phyloP scores from a whole-genome alignment of 768 basidiomycete genomes.

The Boletellus sp. region DNA sequence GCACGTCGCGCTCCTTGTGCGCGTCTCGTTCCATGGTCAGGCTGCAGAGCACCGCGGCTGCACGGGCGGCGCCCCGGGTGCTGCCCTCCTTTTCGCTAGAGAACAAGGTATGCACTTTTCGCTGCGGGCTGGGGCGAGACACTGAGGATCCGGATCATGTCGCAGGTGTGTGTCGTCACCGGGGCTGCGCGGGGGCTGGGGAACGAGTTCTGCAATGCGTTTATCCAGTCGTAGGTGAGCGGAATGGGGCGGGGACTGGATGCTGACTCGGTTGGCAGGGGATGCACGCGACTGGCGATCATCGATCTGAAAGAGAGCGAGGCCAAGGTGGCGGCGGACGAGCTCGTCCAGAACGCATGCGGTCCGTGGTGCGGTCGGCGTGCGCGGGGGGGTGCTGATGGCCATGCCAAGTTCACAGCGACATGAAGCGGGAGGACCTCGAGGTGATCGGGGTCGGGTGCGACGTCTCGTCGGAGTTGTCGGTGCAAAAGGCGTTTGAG shows the following conservation, averaged over 20 bases:
- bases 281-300: slow-evolving; percentile 75
- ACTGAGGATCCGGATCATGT: background rate
- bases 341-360: slow-evolving; percentile 57
- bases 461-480: slow-evolving; percentile 81
- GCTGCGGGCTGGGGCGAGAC: background rate
- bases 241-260: background rate
- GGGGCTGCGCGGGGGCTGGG: slow-evolving; percentile 92
- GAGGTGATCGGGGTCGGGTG: slow-evolving; percentile 75
- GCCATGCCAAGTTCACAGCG: slow-evolving; percentile 48
- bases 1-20: slow-evolving; percentile 10
- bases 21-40: slow-evolving; percentile 15
- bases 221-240: slow-evolving; percentile 38
- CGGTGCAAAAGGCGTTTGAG: slow-evolving; percentile 70
- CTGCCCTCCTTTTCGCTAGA: slow-evolving; percentile 77
- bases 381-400: slow-evolving; percentile 27
- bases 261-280: slow-evolving; percentile 41
- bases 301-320: slow-evolving; percentile 77
- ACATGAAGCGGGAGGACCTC: slow-evolving; percentile 52
- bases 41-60: slow-evolving; percentile 26
- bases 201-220: slow-evolving; percentile 85
- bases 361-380: slow-evolving; percentile 33
- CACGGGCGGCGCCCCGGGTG: slow-evolving; percentile 40
- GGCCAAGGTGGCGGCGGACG: slow-evolving; percentile 61
- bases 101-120: slow-evolving; percentile 52
- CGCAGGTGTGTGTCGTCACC: slow-evolving; percentile 85